A percentile compares a stretch with the other conserved stretches of the same genome.
phyloP scores from a whole-genome alignment of 306 rosid genomes.

The Malus sylvestris region DNA sequence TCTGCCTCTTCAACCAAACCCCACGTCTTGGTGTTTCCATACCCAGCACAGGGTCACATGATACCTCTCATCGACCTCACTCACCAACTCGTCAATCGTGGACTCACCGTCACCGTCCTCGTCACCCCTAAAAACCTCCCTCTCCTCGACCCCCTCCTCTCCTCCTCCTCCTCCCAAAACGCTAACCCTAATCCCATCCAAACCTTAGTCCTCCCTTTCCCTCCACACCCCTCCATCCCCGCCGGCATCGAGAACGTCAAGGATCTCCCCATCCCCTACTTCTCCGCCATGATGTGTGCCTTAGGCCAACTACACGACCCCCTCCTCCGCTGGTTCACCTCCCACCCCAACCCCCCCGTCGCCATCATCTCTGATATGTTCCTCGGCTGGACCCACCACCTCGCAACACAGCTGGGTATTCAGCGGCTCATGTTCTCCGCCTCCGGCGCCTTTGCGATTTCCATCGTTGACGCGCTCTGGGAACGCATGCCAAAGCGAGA shows the following conservation, averaged over 20 bases:
- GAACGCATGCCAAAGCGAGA: neutral
- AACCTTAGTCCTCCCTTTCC: conserved; percentile 30
- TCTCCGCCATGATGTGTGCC: conserved; percentile 18
- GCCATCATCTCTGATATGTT: conserved; percentile 51
- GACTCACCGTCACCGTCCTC: conserved; percentile 16
- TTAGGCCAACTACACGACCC: conserved; percentile 27
- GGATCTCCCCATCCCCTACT: conserved; percentile 17
- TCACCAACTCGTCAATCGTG: conserved; percentile 1
- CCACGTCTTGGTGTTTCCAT: conserved; percentile 10
- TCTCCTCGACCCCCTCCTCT: conserved; percentile 11
- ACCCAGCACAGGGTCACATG: conserved; percentile 23
- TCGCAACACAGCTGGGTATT: conserved; percentile 33
- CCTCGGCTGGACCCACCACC: conserved; percentile 43
- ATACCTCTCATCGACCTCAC: conserved; percentile 21
- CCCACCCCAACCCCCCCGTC: conserved; percentile 28
- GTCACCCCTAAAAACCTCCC: conserved; percentile 25
- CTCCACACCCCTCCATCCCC: conserved; percentile 39
- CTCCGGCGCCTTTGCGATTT: conserved; percentile 32
- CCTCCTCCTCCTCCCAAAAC: neutral
- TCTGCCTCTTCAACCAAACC: neutral
- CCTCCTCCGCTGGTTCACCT: conserved; percentile 14
- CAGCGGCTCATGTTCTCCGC: conserved; percentile 36
- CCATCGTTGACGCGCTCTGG: conserved; percentile 30
- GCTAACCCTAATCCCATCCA: neutral
- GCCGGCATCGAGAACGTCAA: conserved; percentile 37